Evolutionary conservation across 2,329 filamentous ascomycete genomes (phyloP).

Genomic region (Stagonosporopsis vannaccii): DNA sequence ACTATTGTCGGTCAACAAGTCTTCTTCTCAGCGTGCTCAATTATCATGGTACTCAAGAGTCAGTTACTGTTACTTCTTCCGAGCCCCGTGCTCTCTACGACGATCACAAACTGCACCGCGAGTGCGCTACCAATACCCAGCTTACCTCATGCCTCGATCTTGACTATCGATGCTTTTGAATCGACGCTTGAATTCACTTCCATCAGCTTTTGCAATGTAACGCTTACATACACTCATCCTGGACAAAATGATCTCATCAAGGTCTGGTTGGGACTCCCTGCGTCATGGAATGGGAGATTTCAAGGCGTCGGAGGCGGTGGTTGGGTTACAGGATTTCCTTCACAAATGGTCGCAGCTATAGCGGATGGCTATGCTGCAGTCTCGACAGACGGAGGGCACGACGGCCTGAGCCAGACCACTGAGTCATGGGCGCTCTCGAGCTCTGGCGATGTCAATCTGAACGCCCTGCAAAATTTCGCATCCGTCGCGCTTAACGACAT

Average conservation of each 20-base stretch:
- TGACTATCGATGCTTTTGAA: slow-evolving; percentile 2
- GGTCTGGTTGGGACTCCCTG: slow-evolving; percentile 24
- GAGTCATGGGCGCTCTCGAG: slow-evolving; percentile 19
- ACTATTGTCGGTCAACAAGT: too few relatives aligned
- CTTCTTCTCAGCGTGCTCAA: neutral
- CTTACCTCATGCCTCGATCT: slow-evolving; percentile 1
- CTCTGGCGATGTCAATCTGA: slow-evolving; percentile 29
- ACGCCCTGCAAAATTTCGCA: slow-evolving; percentile 43
- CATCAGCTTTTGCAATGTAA: slow-evolving; percentile 29
- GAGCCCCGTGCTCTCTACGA: neutral
- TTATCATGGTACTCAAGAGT: slow-evolving; percentile 4
- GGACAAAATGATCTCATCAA: slow-evolving; percentile 27
- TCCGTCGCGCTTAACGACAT: slow-evolving; percentile 43
- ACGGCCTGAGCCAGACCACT: neutral
- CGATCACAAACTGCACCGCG: neutral
- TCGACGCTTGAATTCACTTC: slow-evolving; percentile 2
- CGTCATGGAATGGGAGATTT: slow-evolving; percentile 34
- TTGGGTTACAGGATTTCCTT: slow-evolving; percentile 28
- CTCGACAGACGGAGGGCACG: slow-evolving; percentile 33
- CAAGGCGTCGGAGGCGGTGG: slow-evolving; percentile 37
- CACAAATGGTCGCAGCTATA: slow-evolving; percentile 22
- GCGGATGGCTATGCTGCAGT: slow-evolving; percentile 32
- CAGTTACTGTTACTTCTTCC: neutral
- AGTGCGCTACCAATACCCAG: slow-evolving; percentile 6
- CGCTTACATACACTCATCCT: slow-evolving; percentile 26